Evolutionary conservation across 305 asterid species (phyloP), one percentile per base, ranked within the genome.

Genomic region (Coffea humblotiana): DNA sequence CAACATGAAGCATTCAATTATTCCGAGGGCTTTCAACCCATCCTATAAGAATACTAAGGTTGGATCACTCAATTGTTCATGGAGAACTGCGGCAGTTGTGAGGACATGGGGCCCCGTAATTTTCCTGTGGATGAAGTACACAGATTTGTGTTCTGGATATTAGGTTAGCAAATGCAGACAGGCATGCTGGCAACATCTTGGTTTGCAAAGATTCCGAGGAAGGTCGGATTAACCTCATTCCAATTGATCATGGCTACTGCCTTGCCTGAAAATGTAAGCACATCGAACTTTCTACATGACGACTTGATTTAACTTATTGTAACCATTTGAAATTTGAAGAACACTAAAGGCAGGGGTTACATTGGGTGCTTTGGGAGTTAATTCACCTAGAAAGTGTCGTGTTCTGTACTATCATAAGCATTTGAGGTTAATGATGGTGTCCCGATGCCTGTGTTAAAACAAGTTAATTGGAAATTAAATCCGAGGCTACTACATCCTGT

Each of bases 221-320:
- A 61, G 86, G 87, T 73, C 75, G 45, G 72, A 49, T 83, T 77
- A 74, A 29, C 70, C 89, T 87, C 71, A 75, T 87, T 45, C 87
- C 88, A 49, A 85, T 87, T 67, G 90, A 85, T 79, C 90, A 85
- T 78, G 90, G 90, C 37, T 87, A 85, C 77, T 87, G 90, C 83
- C 83, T 80, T 87, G 79, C 90, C 90, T 13, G 90, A 87, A 76
- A 87, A 71, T 76, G 90, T 87, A 82, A 85, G 89, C 73, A n/a
- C 9, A 16, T 2, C 11, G 4, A 27, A 11, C 15, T 7, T 35
- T 35, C 54, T 27, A 3, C 27, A 10, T 13, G 19, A 40, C 64
- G 14, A 6, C 19, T 54, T 11, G 16, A 32, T 52, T 51, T 68
- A 23, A 32, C 35, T 18, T 14, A 19, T 40, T 48, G 3, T 56